Conservation (phyloP, 768 basidiomycete species). For the Tricholoma bakamatsutake region DNA sequence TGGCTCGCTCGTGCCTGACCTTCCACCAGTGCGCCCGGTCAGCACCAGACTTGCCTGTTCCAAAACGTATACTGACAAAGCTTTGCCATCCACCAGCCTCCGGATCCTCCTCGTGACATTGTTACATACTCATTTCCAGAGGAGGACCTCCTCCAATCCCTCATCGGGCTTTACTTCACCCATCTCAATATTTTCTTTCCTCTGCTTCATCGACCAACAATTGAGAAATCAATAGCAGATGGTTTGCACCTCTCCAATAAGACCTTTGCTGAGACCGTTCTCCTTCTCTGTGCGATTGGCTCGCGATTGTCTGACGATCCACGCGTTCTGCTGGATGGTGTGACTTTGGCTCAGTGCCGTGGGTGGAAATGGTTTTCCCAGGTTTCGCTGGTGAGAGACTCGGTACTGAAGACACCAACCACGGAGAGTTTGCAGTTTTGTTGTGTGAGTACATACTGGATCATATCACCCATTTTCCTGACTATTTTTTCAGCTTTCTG, state of each 20-base stretch:
- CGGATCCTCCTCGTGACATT: not conserved
- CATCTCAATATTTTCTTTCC: slow-evolving; percentile 53
- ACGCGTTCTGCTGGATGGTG: slow-evolving; percentile 40
- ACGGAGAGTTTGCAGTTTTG: slow-evolving; percentile 74
- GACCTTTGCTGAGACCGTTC: slow-evolving; percentile 51
- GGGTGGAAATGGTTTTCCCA: slow-evolving; percentile 68
- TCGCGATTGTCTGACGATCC: slow-evolving; percentile 54
- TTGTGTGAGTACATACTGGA: slow-evolving; percentile 33
- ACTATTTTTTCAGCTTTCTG: slow-evolving; percentile 34
- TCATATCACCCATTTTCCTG: not conserved
- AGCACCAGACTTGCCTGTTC: slow-evolving; percentile 2
- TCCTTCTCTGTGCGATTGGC: slow-evolving; percentile 70
- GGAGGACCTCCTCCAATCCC: slow-evolving; percentile 38
- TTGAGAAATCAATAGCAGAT: slow-evolving; percentile 44
- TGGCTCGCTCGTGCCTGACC: slow-evolving; percentile 2
- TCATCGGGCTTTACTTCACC: slow-evolving; percentile 65
- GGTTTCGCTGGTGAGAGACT: slow-evolving; percentile 54
- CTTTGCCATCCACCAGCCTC: slow-evolving; percentile 13
- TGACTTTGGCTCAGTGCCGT: slow-evolving; percentile 35
- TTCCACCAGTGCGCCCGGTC: not conserved
- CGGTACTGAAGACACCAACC: slow-evolving; percentile 50
- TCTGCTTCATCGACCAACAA: slow-evolving; percentile 67
- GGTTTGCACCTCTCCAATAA: slow-evolving; percentile 45
- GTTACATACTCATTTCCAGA: slow-evolving; percentile 41
- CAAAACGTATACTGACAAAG: slow-evolving; percentile 22